phyloP scores from a whole-genome alignment of 2,329 filamentous ascomycete genomes.

The Phaeosphaeriaceae sp. region DNA sequence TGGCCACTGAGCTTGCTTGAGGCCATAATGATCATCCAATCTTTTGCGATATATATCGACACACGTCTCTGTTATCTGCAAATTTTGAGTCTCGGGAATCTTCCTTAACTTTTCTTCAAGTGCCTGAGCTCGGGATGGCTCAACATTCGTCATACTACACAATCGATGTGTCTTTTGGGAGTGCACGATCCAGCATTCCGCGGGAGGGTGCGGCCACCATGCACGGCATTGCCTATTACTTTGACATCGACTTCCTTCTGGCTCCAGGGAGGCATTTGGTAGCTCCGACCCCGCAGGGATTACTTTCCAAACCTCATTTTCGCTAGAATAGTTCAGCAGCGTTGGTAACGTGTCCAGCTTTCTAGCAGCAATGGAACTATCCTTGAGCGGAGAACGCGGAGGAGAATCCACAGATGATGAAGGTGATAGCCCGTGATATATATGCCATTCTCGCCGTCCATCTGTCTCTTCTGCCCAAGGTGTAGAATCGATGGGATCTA shows the following conservation, averaged over 20 bases:
- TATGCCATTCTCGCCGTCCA: constrained; percentile 16
- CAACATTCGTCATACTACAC: not conserved
- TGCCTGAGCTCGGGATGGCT: too few relatives aligned
- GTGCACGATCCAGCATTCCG: constrained; percentile 6
- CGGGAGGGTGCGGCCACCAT: constrained; percentile 6
- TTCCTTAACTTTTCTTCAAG: too few relatives aligned
- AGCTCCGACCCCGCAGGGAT: not conserved
- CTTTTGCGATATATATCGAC: constrained; percentile 6
- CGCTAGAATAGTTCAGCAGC: not conserved
- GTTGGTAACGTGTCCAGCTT: not conserved
- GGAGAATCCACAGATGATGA: constrained; percentile 12
- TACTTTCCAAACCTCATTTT: not conserved
- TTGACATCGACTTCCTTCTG: not conserved
- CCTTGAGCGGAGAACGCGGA: constrained; percentile 4
- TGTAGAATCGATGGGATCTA: not conserved
- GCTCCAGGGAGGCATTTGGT: not conserved
- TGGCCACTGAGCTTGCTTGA: constrained; percentile 5
- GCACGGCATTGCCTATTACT: not conserved
- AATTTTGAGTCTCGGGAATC: too few relatives aligned
- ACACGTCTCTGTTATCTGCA: not conserved
- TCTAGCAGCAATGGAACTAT: not conserved
- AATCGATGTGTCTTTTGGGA: not conserved
- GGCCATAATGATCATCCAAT: constrained; percentile 9
- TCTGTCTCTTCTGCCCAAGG: constrained; percentile 6
- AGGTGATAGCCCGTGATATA: not conserved